Evolutionary conservation across 2,329 filamentous ascomycete genomes (phyloP).

Genomic region (Diaporthe humulicola): DNA sequence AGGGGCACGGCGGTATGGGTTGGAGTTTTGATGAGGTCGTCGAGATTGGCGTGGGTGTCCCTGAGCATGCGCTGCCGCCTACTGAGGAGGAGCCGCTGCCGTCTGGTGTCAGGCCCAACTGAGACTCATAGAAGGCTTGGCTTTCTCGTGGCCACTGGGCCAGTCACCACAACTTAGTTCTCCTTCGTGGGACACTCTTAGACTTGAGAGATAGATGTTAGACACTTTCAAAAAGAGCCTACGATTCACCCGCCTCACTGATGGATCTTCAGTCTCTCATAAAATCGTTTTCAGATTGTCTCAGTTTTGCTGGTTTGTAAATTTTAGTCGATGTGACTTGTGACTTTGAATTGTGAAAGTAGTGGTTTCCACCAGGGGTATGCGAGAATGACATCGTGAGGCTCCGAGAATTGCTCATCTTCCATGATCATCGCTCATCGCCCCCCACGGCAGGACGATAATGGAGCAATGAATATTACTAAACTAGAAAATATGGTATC

Average conservation of each 20-base stretch:
- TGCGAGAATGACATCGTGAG: too few relatives aligned
- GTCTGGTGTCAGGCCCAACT: constrained; percentile 34
- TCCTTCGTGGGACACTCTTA: neutral
- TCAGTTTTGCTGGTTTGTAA: too few relatives aligned
- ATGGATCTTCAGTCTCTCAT: too few relatives aligned
- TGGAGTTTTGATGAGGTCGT: constrained; percentile 56
- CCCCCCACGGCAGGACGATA: too few relatives aligned
- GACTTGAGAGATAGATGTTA: neutral
- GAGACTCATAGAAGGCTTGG: neutral
- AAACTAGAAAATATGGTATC: too few relatives aligned
- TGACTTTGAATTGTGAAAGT: too few relatives aligned
- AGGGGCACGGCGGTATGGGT: constrained; percentile 64
- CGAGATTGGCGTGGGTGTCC: constrained; percentile 48
- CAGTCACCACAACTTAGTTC: neutral
- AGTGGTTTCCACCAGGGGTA: too few relatives aligned
- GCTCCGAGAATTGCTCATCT: too few relatives aligned
- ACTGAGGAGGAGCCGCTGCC: constrained; percentile 29
- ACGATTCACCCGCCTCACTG: neutral
- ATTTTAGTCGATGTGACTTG: too few relatives aligned
- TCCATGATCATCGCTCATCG: too few relatives aligned
- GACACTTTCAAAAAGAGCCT: neutral
- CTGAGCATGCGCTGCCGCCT: constrained; percentile 41
- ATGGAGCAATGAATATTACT: too few relatives aligned
- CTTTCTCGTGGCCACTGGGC: neutral
- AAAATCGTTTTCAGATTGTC: neutral